These are phyloP conservation scores for Ambrosia artemisiifolia DNA, from an alignment of 129 eudicot genomes.

Conservation along the genomic window DNA sequence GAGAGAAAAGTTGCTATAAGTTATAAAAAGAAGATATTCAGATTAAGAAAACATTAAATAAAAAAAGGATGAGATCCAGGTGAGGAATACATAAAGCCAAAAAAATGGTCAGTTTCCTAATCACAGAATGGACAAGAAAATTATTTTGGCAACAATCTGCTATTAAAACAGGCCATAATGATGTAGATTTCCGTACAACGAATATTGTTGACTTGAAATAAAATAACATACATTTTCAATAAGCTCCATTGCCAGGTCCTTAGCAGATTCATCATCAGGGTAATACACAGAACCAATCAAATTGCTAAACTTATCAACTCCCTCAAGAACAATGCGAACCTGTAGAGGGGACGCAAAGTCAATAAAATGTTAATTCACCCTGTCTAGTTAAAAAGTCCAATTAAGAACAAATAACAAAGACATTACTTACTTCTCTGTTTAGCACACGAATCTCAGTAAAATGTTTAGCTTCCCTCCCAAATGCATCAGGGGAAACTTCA, in stretches of 20 bases:
- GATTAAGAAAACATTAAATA: not conserved
- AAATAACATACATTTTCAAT: slow-evolving; percentile 57
- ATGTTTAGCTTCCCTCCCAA: slow-evolving; percentile 90
- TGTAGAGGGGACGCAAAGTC: slow-evolving; percentile 24
- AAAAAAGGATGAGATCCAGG: not conserved
- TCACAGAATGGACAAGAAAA: not conserved
- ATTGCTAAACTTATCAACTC: slow-evolving; percentile 82
- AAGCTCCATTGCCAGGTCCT: slow-evolving; percentile 90
- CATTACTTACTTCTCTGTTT: slow-evolving; percentile 78
- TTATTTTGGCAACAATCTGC: not conserved
- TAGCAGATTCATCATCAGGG: slow-evolving; percentile 73
- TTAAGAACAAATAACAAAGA: not conserved
- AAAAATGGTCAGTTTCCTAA: not conserved
- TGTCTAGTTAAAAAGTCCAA: not conserved
- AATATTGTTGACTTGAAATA: not conserved
- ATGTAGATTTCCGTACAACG: slow-evolving; percentile 1
- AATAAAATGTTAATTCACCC: not conserved
- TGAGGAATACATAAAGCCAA: not conserved
- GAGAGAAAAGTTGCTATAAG: not conserved
- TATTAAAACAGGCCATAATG: slow-evolving; percentile 1
- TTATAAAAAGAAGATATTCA: not conserved
- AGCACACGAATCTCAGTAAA: slow-evolving; percentile 87
- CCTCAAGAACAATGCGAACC: slow-evolving; percentile 93
- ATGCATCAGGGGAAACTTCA: slow-evolving; percentile 87
- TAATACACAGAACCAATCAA: slow-evolving; percentile 81